phyloP scores from a whole-genome alignment of 2,329 filamentous ascomycete species.

The Aspergillus texensis region DNA sequence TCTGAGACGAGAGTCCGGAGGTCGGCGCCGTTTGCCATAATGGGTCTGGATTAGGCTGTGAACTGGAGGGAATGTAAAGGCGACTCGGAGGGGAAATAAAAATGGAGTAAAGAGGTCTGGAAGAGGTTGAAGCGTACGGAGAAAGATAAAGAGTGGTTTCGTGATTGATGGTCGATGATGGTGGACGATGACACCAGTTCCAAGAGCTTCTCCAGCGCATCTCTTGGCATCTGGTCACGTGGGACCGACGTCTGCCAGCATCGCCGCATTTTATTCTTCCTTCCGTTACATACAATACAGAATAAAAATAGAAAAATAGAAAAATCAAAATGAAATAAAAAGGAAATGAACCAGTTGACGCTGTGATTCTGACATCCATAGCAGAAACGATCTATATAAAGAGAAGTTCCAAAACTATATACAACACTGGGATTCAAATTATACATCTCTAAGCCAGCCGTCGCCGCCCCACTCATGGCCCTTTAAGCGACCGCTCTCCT shows the following conservation, averaged over 20 bases:
- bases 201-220: conserved; percentile 19
- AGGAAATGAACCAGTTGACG: neutral
- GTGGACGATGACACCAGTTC: conserved; percentile 21
- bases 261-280: too few relatives aligned
- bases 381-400: neutral
- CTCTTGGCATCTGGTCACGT: conserved; percentile 11
- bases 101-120: neutral
- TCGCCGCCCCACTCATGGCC: neutral
- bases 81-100: neutral
- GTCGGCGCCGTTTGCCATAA: conserved; percentile 33
- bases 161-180: conserved; percentile 5
- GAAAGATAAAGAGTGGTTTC: neutral
- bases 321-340: neutral
- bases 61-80: neutral
- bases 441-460: neutral
- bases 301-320: neutral
- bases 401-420: neutral
- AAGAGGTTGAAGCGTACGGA: neutral
- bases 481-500: neutral
- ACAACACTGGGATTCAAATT: neutral
- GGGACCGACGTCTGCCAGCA: neutral
- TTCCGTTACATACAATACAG: neutral
- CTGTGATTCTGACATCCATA: neutral
- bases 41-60: conserved; percentile 2
- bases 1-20: conserved; percentile 39